Base-by-base conservation (phyloP, 306 rosid genomes). In the Astragalus membranaceus region DNA sequence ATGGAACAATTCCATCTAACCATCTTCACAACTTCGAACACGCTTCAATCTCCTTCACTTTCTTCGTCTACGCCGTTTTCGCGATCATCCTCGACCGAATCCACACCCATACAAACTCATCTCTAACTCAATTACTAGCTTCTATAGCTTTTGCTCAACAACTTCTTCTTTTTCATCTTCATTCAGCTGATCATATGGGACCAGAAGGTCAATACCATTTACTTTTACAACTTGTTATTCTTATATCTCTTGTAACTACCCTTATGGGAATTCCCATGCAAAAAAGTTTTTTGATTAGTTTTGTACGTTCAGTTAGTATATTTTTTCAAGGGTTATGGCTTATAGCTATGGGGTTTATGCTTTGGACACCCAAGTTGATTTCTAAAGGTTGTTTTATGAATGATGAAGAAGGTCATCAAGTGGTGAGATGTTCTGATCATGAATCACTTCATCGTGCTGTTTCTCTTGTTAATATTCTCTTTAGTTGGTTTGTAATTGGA, bases 11-110 rank as follows among this genome's bases (percentile, higher is more conserved):
- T 33, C 97, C 98, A 8, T 77, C 97, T 42, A 50, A 84, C 82
- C 98, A 93, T 64, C 97, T 93, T 52, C 97, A 87, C 51, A 90
- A 87, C 78, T 85, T 93, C 48, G 98, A 93, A 55, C 98, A 93
- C 80, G 49, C 96, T 29, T 75, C 77, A 29, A 93, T 93, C 59
- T 90, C 96, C 46, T 11, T 85, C 53, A 67, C 84, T 43, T 84
- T 93, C 76, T 37, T 90, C 1, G 50, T 83, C 77, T 88, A 87
- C 42, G 91, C 91, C 0, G 75, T 72, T 0, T 75, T 84, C 8
- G 65, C 89, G 3, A 6, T 93, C 58, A 8, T 84, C 32, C 86
- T 93, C 2, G 98, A 93, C 53, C 53, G 56, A 9, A 0, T 62
- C 10, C 47, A 32, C 3, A 33, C 68, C 15, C 44, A 77, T 3